Evolutionary conservation across 1,284 basidiomycete genomes (phyloP), one percentile per base, ranked within the genome.

Genomic region (Baeospora myosura): DNA sequence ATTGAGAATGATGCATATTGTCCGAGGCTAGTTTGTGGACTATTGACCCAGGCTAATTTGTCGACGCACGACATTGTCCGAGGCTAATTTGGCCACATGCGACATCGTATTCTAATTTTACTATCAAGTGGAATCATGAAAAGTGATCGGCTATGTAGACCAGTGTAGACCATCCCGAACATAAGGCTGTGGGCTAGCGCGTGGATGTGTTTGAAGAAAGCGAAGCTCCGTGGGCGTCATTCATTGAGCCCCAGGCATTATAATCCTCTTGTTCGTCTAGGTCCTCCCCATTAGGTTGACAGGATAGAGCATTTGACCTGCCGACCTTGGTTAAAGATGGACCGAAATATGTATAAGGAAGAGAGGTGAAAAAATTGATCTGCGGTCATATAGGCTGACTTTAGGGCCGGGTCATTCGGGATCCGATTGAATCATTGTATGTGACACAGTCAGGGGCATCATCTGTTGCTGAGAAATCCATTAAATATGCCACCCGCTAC

Each of bases 271-370:
- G 58, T 63, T 57, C n/a, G 20, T 86, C 76, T 86, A 59, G 81
- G 77, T 81, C 77, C 69, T 72, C 65, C 75, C 81, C 83, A 86
- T 86, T 85, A 77, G 69, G 78, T 64, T 60, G 62, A 61, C 52
- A 69, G 68, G 68, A 67, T 65, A 69, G 52, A 48, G 49, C 52
- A 49, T 46, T 49, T 51, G 50, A 54, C 65, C 64, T 64, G 68
- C 63, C 71, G 71, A 66, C 78, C 76, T 81, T 81, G 79, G 77
- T 81, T 69, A 71, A 69, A 67, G 65, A 70, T 64, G 23, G 28
- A 28, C 34, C 33, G 41, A 45, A n/a, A 32, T 59, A 59, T 72
- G 75, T 76, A 76, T 76, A 76, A 71, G 67, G 61, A 59, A 61
- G 52, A 61, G 58, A 45, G 20, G 31, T 33, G 45, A 46, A 53